Conservation (phyloP, 768 basidiomycete genomes). For the Amanita jacksonii region DNA sequence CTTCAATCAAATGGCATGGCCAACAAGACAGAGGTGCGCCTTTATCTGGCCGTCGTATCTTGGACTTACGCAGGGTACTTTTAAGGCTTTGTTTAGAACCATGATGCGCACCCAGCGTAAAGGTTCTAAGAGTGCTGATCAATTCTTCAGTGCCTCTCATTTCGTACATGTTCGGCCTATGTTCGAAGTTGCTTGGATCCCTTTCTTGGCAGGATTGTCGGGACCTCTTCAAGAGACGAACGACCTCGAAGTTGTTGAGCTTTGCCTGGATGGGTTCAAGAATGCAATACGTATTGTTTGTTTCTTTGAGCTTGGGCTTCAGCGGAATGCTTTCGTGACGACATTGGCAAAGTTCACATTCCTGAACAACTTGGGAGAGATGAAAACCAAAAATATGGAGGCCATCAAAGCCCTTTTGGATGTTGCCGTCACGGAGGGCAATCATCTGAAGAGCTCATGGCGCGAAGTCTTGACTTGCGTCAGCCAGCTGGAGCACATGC, state of each 20-base stretch:
- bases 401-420: constrained; percentile 94
- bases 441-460: constrained; percentile 93
- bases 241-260: constrained; percentile 83
- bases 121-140: constrained; percentile 65
- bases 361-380: constrained; percentile 94
- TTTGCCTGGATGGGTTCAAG: constrained; percentile 94
- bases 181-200: constrained; percentile 99
- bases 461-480: constrained; percentile 94
- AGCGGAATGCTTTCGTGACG: constrained; percentile 97
- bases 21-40: constrained; percentile 81
- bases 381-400: constrained; percentile 99
- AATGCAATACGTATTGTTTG: constrained; percentile 95
- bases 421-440: constrained; percentile 93
- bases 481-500: constrained; percentile 98
- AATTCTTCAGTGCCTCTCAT: constrained; percentile 95
- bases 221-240: constrained; percentile 93
- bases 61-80: constrained; percentile 6
- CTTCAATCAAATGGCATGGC: constrained; percentile 95
- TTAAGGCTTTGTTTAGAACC: constrained; percentile 81
- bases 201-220: constrained; percentile 92
- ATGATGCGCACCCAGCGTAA: constrained; percentile 90
- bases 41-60: constrained; percentile 3
- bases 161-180: constrained; percentile 95
- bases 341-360: constrained; percentile 96
- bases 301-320: constrained; percentile 94